Percentiles rank a stretch among this genome's conserved stretches.
phyloP scores from a whole-genome alignment of 2,329 filamentous ascomycete genomes.

The Paecilomyces niveus region DNA sequence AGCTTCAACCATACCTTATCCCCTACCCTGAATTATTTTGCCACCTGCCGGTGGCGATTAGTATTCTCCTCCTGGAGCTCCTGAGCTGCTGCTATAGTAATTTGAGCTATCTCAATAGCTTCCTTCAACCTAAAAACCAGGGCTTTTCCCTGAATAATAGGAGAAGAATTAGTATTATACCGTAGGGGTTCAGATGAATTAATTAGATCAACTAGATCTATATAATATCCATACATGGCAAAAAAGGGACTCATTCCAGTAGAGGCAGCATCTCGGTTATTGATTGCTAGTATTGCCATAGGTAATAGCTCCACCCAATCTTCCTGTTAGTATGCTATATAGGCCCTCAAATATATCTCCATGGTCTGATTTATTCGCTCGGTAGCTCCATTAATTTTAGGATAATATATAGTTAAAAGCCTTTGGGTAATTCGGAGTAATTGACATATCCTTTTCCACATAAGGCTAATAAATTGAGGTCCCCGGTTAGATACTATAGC shows the following conservation, averaged over 20 bases:
- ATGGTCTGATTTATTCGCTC: too few species aligned
- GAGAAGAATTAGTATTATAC: background rate
- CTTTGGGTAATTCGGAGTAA: background rate
- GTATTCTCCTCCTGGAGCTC: background rate
- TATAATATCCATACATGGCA: too few species aligned
- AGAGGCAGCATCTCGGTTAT: too few species aligned
- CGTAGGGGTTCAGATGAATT: background rate
- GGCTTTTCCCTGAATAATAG: too few species aligned
- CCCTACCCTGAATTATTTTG: background rate
- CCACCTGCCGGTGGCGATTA: too few species aligned
- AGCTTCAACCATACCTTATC: background rate
- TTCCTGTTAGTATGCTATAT: too few species aligned
- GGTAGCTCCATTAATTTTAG: too few species aligned
- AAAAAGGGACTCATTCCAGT: too few species aligned
- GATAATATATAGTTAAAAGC: background rate
- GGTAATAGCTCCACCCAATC: too few species aligned
- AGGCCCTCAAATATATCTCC: too few species aligned
- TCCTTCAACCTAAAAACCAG: background rate
- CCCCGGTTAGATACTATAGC: background rate
- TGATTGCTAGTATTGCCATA: too few species aligned
- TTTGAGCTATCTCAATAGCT: background rate
- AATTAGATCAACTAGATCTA: background rate
- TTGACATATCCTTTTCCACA: background rate
- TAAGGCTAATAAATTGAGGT: background rate
- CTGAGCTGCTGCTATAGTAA: background rate